Evolutionary conservation across 169 alveolate genomes (phyloP).

Genomic region (Cryptosporidium ubiquitum): DNA sequence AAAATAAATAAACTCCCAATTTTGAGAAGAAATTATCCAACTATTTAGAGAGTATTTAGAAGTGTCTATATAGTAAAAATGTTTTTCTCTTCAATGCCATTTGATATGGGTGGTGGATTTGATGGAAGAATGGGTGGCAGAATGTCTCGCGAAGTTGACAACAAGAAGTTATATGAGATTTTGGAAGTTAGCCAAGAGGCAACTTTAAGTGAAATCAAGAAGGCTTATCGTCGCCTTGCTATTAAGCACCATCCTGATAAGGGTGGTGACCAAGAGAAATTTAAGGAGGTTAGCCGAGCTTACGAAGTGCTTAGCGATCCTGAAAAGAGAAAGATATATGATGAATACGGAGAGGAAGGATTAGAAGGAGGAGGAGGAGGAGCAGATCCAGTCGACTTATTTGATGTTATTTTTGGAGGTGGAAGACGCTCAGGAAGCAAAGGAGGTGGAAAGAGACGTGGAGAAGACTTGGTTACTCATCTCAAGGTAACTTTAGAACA

Average conservation of each 20-base stretch:
- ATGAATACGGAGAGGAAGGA: slow-evolving; percentile 97
- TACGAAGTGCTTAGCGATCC: slow-evolving; percentile 96
- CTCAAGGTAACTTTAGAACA: slow-evolving; percentile 95
- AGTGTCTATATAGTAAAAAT: slow-evolving; percentile 1
- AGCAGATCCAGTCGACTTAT: slow-evolving; percentile 88
- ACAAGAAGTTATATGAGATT: slow-evolving; percentile 86
- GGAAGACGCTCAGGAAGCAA: slow-evolving; percentile 87
- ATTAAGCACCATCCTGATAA: slow-evolving; percentile 98
- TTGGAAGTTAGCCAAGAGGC: slow-evolving; percentile 87
- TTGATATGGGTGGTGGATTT: slow-evolving; percentile 75
- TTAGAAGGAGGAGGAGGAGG: slow-evolving; percentile 92
- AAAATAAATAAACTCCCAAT: not conserved
- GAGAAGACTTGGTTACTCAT: slow-evolving; percentile 90
- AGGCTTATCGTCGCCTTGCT: slow-evolving; percentile 95
- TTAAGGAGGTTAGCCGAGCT: slow-evolving; percentile 96
- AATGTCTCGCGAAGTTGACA: slow-evolving; percentile 82
- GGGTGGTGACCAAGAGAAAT: slow-evolving; percentile 98
- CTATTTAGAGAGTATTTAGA: slow-evolving; percentile 9
- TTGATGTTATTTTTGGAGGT: slow-evolving; percentile 94
- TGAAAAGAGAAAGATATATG: slow-evolving; percentile 95
- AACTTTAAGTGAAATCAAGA: slow-evolving; percentile 91
- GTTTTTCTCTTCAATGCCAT: slow-evolving; percentile 74
- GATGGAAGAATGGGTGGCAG: slow-evolving; percentile 75
- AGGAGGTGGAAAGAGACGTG: slow-evolving; percentile 88
- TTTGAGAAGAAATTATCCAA: not conserved